Evolutionary conservation across 768 basidiomycete species (phyloP), one percentile per base, ranked within the genome.

Genomic region (Podaxis sp.): DNA sequence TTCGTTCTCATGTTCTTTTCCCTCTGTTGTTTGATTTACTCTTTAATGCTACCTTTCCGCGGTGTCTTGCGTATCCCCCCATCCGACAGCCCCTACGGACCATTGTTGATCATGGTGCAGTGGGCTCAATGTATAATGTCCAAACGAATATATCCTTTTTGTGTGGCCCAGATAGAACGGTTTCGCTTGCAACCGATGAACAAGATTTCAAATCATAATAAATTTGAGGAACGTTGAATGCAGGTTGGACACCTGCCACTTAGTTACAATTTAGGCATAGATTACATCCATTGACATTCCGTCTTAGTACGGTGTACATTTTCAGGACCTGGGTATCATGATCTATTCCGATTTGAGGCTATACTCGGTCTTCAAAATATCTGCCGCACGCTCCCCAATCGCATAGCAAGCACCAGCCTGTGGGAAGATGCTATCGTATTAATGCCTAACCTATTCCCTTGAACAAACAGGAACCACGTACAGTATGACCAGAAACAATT

Each of bases 351-450:
- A 50, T 22, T 49, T 38, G 33, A 56, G 55, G 15, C 20, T 20
- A 40, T 62, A 56, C 41, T 72, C 72, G 4, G 62, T 65, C 57
- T 73, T 73, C 52, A 76, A 69, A 12, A 75, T 69, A 67, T 75
- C 75, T 3, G 74, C 70, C 5, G 72, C 62, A 63, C 73, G 69
- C 62, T 76, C 75, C 26, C 68, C 74, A 30, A 66, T 66, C 22
- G 75, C 74, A 60, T 74, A 64, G 22, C 68, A 69, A 50, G 75
- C 74, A 17, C 72, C 75, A 65, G 75, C 69, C 75, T 65, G 7
- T 10, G 5, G 48, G 41, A 24, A 50, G 12, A 28, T 26, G 12
- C 22, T 24, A 20, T 10, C 11, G 20, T 12, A 8, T 50, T 3
- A 50, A 10, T 22, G 22, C 22, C 24, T 24, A 26, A 24, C 26